Conservation (phyloP, 495 filamentous ascomycete species). For the Pseudomonodictys pantanalensis region DNA sequence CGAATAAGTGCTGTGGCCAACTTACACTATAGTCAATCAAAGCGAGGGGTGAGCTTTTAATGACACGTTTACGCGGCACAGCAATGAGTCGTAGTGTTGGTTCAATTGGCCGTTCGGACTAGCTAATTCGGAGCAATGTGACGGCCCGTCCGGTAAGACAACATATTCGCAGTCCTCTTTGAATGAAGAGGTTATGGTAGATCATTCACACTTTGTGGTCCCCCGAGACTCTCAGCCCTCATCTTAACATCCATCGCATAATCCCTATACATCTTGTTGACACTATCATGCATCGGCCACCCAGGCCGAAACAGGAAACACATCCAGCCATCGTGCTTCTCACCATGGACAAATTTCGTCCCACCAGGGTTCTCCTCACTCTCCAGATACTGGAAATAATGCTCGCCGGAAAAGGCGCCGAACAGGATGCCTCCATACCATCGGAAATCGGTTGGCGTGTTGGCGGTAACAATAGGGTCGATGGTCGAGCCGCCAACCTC, state of each 20-base stretch:
- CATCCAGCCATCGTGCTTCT: conserved; percentile 7
- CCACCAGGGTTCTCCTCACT: conserved; percentile 1
- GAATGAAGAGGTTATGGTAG: too few relatives aligned
- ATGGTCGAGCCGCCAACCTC: neutral
- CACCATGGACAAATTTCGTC: conserved; percentile 14
- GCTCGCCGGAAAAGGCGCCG: conserved; percentile 4
- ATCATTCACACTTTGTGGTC: too few relatives aligned
- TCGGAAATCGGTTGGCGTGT: conserved; percentile 8
- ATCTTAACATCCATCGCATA: conserved; percentile 9
- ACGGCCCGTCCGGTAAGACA: too few relatives aligned
- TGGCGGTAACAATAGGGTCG: neutral
- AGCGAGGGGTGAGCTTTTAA: too few relatives aligned
- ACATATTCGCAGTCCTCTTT: too few relatives aligned
- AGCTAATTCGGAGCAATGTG: too few relatives aligned
- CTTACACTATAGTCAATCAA: too few relatives aligned
- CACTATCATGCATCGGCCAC: conserved; percentile 1
- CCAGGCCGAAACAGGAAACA: neutral
- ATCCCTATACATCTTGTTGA: neutral
- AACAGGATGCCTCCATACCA: neutral
- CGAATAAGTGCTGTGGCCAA: too few relatives aligned
- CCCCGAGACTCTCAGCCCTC: neutral
- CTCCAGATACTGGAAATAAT: conserved; percentile 1
- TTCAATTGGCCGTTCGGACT: too few relatives aligned
- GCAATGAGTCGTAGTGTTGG: too few relatives aligned
- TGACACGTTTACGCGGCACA: too few relatives aligned